Evolutionary conservation across 2,329 filamentous ascomycete genomes (phyloP).

Genomic region (Penicillium sp.): DNA sequence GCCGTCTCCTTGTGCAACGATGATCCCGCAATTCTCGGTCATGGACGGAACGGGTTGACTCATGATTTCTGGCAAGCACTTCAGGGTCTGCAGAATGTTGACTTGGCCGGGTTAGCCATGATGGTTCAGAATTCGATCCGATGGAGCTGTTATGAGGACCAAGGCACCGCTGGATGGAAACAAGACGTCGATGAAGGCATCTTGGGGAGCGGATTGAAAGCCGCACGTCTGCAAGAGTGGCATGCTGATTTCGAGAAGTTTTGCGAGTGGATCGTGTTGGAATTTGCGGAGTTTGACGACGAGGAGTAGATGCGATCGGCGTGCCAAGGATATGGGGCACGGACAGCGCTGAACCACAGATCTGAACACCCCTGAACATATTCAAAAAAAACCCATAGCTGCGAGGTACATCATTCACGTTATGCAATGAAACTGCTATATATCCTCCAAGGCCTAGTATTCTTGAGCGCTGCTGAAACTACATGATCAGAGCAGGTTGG

Average conservation of each 20-base stretch:
- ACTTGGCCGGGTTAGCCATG: constrained; percentile 75
- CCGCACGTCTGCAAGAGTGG: constrained; percentile 70
- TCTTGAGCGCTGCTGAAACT: too few relatives aligned
- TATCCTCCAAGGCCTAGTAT: too few relatives aligned
- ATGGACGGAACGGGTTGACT: constrained; percentile 73
- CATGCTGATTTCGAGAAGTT: constrained; percentile 78
- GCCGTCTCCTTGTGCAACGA: constrained; percentile 82
- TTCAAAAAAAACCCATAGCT: not conserved
- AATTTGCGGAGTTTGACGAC: constrained; percentile 55
- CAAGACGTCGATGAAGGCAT: constrained; percentile 68
- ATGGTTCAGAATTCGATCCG: constrained; percentile 88
- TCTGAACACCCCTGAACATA: not conserved
- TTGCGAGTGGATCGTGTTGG: constrained; percentile 80
- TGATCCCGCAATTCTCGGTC: constrained; percentile 81
- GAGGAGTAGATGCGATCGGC: constrained; percentile 26
- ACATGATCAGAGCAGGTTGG: too few relatives aligned
- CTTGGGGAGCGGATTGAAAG: constrained; percentile 64
- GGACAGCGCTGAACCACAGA: not conserved
- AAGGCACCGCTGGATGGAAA: constrained; percentile 63
- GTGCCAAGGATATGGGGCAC: not conserved
- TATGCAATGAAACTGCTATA: too few relatives aligned
- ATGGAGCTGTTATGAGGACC: constrained; percentile 85
- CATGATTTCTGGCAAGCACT: constrained; percentile 93
- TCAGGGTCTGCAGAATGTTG: constrained; percentile 87
- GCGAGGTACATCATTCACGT: not conserved